Evolutionary conservation across 306 rosid genomes (phyloP), one percentile per base, ranked within the genome.

Genomic region (Gynostemma pentaphyllum): DNA sequence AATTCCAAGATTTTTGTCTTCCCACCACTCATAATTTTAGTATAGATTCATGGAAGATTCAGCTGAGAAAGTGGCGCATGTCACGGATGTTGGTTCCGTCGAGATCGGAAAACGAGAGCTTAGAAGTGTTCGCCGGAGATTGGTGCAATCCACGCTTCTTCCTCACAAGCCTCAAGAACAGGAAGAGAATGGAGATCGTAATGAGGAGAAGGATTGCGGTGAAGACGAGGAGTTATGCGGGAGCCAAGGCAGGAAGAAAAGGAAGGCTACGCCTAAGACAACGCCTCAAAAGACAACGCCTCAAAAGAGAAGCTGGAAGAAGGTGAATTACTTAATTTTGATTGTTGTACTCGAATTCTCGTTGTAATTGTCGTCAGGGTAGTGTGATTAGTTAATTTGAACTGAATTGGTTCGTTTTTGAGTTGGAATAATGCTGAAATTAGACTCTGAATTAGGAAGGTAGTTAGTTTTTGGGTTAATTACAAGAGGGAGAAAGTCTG

Each of bases 141-240:
- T 86, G 78, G 84, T 86, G 14, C 97, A 89, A 50, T 75, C 92
- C 7, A 89, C 97, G 55, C 81, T 86, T 53, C 72, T 82, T 72
- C 89, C 84, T 15, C 87, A 29, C 23, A 89, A 71, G 41, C 76
- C 84, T 1, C 79, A 62, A 27, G 76, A 75, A 23, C 56, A 53
- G 61, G 76, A 66, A 52, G 76, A 68, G 34, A 66, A 73, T 23
- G 72, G 78, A 24, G 62, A 67, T 14, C 63, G 14, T 8, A 74
- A 73, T 36, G 60, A 44, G 45, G 85, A 50, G 49, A 68, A 57
- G 34, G 68, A 63, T 46, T 41, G 53, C 61, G 48, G 41, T 14
- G 70, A 69, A 47, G 87, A 83, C 21, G 87, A 70, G 45, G 85
- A 89, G 22, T 76, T 47, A 51, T 9, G 68, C 39, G 80, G 77